phyloP scores from a whole-genome alignment of 495 filamentous ascomycete genomes.

The Tuber indicum region DNA sequence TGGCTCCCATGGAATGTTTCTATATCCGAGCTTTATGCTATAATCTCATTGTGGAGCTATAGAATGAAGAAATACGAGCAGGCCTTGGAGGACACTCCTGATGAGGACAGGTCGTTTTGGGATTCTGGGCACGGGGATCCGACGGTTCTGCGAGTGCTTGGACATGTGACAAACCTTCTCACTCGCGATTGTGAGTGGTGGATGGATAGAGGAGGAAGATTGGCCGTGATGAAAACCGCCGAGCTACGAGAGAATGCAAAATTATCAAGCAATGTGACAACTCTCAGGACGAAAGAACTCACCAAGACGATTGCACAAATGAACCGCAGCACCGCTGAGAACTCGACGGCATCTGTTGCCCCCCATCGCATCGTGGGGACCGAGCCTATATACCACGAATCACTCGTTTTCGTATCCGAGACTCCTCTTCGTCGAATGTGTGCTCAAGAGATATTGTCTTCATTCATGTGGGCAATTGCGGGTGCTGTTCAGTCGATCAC shows the following conservation, averaged over 20 bases:
- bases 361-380: not conserved
- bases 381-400: not conserved
- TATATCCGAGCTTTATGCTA: conserved; percentile 9
- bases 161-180: not conserved
- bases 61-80: conserved; percentile 6
- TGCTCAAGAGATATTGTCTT: conserved; percentile 30
- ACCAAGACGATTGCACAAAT: not conserved
- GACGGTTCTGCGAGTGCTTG: not conserved
- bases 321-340: not conserved
- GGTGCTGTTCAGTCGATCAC: not conserved
- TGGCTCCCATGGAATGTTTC: conserved; percentile 12
- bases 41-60: conserved; percentile 16
- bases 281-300: not conserved
- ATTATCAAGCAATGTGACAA: not conserved
- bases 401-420: conserved; percentile 2
- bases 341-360: not conserved
- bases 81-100: not conserved
- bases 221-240: not conserved
- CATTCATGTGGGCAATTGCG: conserved; percentile 32
- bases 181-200: not conserved
- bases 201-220: not conserved
- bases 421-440: conserved; percentile 13
- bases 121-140: not conserved
- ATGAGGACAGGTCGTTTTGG: not conserved
- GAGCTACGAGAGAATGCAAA: not conserved